Evolutionary conservation across 1,139 yeast species (phyloP).

Genomic region (Fermentozyma sake): DNA sequence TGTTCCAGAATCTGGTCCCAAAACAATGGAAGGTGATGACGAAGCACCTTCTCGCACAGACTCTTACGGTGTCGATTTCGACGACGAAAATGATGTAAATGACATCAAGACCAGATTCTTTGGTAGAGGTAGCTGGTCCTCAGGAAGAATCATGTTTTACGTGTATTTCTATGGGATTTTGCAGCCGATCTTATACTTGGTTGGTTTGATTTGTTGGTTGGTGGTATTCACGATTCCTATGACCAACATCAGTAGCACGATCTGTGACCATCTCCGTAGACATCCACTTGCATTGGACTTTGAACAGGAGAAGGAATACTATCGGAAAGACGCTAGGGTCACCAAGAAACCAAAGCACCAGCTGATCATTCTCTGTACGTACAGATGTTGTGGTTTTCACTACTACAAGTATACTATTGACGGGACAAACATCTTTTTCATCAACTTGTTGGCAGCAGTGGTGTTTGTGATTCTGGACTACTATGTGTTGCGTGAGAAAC

Average conservation of each 20-base stretch:
- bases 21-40: conserved; percentile 7
- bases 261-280: conserved; percentile 76
- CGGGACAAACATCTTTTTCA: conserved; percentile 90
- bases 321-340: conserved; percentile 24
- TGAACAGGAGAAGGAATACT: conserved; percentile 55
- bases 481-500: conserved; percentile 52
- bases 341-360: conserved; percentile 23
- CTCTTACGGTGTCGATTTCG: conserved; percentile 16
- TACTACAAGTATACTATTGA: conserved; percentile 95
- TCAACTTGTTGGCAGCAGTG: conserved; percentile 77
- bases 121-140: conserved; percentile 91
- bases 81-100: conserved; percentile 27
- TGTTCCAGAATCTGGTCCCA: too few relatives aligned
- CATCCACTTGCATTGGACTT: conserved; percentile 85
- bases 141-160: conserved; percentile 78
- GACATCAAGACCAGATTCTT: conserved; percentile 61
- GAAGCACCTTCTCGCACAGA: conserved; percentile 6
- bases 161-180: conserved; percentile 64
- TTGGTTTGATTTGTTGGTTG: conserved; percentile 71
- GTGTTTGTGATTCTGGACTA: conserved; percentile 79
- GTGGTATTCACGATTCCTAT: conserved; percentile 89
- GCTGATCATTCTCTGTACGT: conserved; percentile 68
- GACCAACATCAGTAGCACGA: conserved; percentile 60
- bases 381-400: conserved; percentile 86
- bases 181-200: conserved; percentile 59